Base-by-base conservation (phyloP, 306 rosid genomes). In the Comarum palustre region DNA sequence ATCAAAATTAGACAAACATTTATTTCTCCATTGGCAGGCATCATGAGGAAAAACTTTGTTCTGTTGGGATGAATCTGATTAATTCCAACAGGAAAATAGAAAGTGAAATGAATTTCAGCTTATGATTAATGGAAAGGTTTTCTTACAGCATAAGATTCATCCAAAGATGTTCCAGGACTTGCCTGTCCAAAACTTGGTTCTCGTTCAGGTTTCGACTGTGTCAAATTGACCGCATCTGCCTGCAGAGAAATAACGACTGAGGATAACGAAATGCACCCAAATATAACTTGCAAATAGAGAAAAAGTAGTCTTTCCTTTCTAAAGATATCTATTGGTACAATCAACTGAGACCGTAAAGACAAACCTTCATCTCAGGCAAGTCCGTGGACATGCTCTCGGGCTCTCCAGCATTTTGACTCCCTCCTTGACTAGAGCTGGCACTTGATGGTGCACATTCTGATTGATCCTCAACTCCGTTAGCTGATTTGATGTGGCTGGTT, bases 341-440 rank as follows among this genome's bases (percentile, higher is more conserved):
- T 48, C 31, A 72, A 74, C n/a, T 61, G 55, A 73, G 68, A 67
- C 17, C 20, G 68, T 70, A 38, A 72, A 76, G 50, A 45, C 42
- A 69, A 66, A 90, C 93, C 93, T 86, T 87, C 78, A 72, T 64
- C 75, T 86, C 87, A 65, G 84, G 83, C 77, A 84, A 78, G 80
- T 80, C 85, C 8, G 85, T 73, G 6, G 74, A 75, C 84, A 87
- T 80, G 82, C 69, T 77, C 54, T 76, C 79, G 25, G 81, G 68
- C 24, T 66, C 80, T 50, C 70, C 66, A 62, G 48, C 64, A 58
- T 73, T 76, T 7, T 78, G 75, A 82, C 81, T 66, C 75, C 71
- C 82, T 51, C 76, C 85, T 38, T 76, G 81, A 65, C 77, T 74
- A 69, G 90, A 74, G 80, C 83, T 82, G 74, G 84, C 78, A 77